These are phyloP conservation scores for Hypomontagnella submonticulosa DNA, from an alignment of 495 filamentous ascomycete genomes.

Conservation along the genomic window DNA sequence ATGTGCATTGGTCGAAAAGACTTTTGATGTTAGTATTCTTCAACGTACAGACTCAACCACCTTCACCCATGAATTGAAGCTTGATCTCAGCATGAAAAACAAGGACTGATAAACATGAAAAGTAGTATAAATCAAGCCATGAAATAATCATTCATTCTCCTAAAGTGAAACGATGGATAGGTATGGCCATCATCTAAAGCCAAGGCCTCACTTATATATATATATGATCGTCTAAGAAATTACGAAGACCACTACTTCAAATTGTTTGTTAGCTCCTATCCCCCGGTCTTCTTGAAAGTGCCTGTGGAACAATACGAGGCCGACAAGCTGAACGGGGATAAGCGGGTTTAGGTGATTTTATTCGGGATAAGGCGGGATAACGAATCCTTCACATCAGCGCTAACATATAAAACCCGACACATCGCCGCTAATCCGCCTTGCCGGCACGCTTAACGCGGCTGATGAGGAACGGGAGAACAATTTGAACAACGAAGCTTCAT, in stretches of 20 bases:
- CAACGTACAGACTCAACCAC: too few species aligned
- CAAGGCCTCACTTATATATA: too few species aligned
- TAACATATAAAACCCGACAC: conserved; percentile 15
- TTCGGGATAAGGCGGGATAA: conserved; percentile 39
- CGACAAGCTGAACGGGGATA: conserved; percentile 17
- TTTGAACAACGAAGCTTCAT: not conserved
- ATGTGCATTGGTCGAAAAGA: too few species aligned
- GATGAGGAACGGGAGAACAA: conserved; percentile 1
- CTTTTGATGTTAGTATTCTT: too few species aligned
- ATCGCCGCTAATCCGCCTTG: conserved; percentile 16
- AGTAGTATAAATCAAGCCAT: not conserved
- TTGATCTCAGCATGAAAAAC: too few species aligned
- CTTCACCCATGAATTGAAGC: too few species aligned
- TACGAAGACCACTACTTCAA: too few species aligned
- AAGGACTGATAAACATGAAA: not conserved
- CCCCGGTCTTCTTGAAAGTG: too few species aligned
- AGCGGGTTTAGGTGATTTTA: conserved; percentile 6
- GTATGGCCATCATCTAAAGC: too few species aligned
- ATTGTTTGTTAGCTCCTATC: too few species aligned
- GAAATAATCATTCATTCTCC: not conserved
- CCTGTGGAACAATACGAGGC: conserved; percentile 22
- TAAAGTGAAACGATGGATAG: too few species aligned
- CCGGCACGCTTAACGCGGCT: conserved; percentile 15
- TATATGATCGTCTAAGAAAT: too few species aligned
- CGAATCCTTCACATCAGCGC: not conserved